These are phyloP conservation scores for Phytophthora uliginosa DNA, from an alignment of 352 stramenopile genomes.

Conservation along the genomic window DNA sequence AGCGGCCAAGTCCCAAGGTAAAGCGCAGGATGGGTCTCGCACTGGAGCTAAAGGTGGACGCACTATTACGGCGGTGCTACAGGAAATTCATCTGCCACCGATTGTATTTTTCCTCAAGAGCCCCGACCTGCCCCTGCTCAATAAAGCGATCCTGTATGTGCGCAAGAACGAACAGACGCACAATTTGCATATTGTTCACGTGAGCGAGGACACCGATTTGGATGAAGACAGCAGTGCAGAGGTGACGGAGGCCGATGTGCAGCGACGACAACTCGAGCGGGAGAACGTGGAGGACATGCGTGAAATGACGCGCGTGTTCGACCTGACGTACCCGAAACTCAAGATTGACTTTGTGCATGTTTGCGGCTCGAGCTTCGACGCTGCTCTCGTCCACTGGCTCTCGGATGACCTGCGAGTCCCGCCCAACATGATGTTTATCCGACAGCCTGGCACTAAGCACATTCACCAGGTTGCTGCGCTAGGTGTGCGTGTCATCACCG, in stretches of 20 bases:
- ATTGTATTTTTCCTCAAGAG: slow-evolving; percentile 95
- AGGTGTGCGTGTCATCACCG: slow-evolving; percentile 91
- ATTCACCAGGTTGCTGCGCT: slow-evolving; percentile 91
- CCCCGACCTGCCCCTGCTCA: slow-evolving; percentile 89
- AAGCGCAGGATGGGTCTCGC: slow-evolving; percentile 29
- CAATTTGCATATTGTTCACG: slow-evolving; percentile 92
- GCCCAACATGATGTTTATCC: slow-evolving; percentile 96
- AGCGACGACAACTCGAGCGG: slow-evolving; percentile 43
- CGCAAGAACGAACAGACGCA: slow-evolving; percentile 93
- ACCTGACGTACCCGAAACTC: slow-evolving; percentile 94
- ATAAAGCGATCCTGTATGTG: slow-evolving; percentile 97
- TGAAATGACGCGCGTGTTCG: slow-evolving; percentile 84
- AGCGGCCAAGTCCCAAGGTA: slow-evolving; percentile 28
- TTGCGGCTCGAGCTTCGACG: slow-evolving; percentile 70
- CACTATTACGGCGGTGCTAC: slow-evolving; percentile 69
- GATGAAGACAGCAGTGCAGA: slow-evolving; percentile 39
- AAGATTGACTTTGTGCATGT: slow-evolving; percentile 93
- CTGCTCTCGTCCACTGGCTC: slow-evolving; percentile 91
- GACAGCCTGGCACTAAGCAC: slow-evolving; percentile 88
- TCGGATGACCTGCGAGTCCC: slow-evolving; percentile 76
- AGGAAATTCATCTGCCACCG: slow-evolving; percentile 80
- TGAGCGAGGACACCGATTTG: slow-evolving; percentile 52
- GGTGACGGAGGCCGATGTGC: slow-evolving; percentile 50
- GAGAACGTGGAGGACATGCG: slow-evolving; percentile 71
- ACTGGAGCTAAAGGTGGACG: slow-evolving; percentile 75